phyloP scores from a whole-genome alignment of 2,329 filamentous ascomycete species.

The Aspergillus novofumigatus region DNA sequence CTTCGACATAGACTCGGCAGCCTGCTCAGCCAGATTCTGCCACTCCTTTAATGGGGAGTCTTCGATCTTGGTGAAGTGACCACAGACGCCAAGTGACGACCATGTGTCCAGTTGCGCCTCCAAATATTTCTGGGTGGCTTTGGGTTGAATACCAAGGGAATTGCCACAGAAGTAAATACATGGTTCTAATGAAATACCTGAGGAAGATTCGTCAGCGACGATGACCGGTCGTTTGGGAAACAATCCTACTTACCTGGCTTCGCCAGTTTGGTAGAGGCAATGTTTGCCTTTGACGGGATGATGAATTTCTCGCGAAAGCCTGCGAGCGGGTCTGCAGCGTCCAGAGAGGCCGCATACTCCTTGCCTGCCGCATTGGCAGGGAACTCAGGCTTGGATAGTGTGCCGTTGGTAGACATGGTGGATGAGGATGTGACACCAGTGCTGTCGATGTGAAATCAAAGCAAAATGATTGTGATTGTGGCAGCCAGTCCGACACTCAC shows the following conservation, averaged over 20 bases:
- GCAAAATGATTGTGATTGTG: background rate
- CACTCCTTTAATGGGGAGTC: slow-evolving; percentile 67
- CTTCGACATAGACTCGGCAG: slow-evolving; percentile 63
- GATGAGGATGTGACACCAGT: background rate
- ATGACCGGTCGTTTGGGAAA: background rate
- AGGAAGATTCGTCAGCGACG: slow-evolving; percentile 8
- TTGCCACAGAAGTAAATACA: slow-evolving; percentile 81
- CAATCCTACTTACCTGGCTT: slow-evolving; percentile 27
- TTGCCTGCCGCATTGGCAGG: slow-evolving; percentile 27
- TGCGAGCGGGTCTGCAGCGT: slow-evolving; percentile 57
- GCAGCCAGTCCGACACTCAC: background rate
- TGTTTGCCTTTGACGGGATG: slow-evolving; percentile 69
- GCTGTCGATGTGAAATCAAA: background rate
- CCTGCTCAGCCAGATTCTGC: slow-evolving; percentile 73
- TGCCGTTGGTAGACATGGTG: slow-evolving; percentile 11
- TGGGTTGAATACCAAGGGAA: slow-evolving; percentile 79
- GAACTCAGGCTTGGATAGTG: slow-evolving; percentile 24
- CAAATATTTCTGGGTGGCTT: slow-evolving; percentile 60
- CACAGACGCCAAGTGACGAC: slow-evolving; percentile 75
- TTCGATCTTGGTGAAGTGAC: slow-evolving; percentile 68
- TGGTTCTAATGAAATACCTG: slow-evolving; percentile 34
- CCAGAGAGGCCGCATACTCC: slow-evolving; percentile 48
- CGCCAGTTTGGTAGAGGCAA: slow-evolving; percentile 59
- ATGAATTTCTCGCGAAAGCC: slow-evolving; percentile 67
- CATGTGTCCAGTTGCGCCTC: slow-evolving; percentile 74